These are phyloP conservation scores for Quercus gilva DNA, from an alignment of 306 rosid species.

Conservation along the genomic window DNA sequence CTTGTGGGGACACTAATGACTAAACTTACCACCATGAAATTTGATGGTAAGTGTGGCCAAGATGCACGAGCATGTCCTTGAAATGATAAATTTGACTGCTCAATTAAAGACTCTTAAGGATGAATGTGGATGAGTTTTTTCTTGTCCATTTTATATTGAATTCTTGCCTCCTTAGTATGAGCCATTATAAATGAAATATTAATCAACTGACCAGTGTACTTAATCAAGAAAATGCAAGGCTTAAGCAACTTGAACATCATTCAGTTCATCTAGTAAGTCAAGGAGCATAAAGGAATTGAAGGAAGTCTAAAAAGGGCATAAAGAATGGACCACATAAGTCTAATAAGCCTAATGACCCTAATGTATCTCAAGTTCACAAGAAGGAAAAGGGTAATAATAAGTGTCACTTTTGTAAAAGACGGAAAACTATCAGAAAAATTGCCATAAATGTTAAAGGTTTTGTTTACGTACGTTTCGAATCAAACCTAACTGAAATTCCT, in stretches of 20 bases:
- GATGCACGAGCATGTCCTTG: too few species aligned
- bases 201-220: neutral
- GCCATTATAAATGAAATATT: neutral
- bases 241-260: neutral
- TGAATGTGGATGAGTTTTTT: neutral
- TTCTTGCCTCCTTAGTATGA: constrained; percentile 7
- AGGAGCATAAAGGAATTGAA: neutral
- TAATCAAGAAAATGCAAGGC: neutral
- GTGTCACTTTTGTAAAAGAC: neutral
- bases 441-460: neutral
- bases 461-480: neutral
- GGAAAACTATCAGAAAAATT: neutral
- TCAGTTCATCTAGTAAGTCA: neutral
- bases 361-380: neutral
- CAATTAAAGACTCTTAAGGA: neutral
- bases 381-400: neutral
- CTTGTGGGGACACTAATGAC: too few species aligned
- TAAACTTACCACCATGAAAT: too few species aligned
- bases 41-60: too few species aligned
- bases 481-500: neutral
- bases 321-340: too few species aligned
- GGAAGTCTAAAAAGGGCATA: too few species aligned
- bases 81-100: neutral
- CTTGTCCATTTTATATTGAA: constrained; percentile 15
- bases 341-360: neutral